Percentiles rank a stretch among this genome's conserved stretches.
Conservation (phyloP, 805 yeast species). For the Candida montana region DNA sequence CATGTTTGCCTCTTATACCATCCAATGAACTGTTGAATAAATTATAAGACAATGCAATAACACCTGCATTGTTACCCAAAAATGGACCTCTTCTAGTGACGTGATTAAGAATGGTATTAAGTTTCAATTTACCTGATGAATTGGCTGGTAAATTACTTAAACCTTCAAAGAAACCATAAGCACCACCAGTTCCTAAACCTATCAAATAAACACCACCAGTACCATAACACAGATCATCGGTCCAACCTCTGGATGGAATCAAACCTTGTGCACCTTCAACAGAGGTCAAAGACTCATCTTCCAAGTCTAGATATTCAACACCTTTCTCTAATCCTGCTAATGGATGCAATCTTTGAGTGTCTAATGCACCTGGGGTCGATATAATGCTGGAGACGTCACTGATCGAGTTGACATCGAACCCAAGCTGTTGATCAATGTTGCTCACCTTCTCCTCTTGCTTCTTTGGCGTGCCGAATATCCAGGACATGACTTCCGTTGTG, state of each 20-base stretch:
- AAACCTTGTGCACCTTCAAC: conserved; percentile 86
- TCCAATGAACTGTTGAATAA: conserved; percentile 76
- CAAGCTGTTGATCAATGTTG: conserved; percentile 27
- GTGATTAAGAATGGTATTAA: conserved; percentile 87
- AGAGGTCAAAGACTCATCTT: conserved; percentile 70
- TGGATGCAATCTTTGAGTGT: conserved; percentile 76
- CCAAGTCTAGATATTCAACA: conserved; percentile 84
- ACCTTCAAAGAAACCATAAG: conserved; percentile 85
- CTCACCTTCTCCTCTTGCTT: conserved; percentile 19
- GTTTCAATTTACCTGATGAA: conserved; percentile 73
- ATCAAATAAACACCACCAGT: conserved; percentile 89
- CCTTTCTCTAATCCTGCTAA: conserved; percentile 88
- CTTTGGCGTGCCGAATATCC: conserved; percentile 26
- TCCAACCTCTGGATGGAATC: conserved; percentile 95
- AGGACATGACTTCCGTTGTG: conserved; percentile 27
- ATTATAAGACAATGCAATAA: conserved; percentile 84
- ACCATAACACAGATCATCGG: conserved; percentile 96
- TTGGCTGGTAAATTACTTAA: conserved; percentile 66
- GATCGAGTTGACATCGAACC: conserved; percentile 63
- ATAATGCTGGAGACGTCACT: conserved; percentile 59
- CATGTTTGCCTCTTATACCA: conserved; percentile 81
- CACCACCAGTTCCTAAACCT: conserved; percentile 87
- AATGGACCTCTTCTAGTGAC: conserved; percentile 95
- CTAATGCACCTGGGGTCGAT: conserved; percentile 56
- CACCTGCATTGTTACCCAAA: conserved; percentile 93